A percentile compares a stretch with the other conserved stretches of the same genome.
These are phyloP conservation scores for Pestalotiopsis sp. DNA, from an alignment of 2,329 filamentous ascomycete species.

Conservation along the genomic window DNA sequence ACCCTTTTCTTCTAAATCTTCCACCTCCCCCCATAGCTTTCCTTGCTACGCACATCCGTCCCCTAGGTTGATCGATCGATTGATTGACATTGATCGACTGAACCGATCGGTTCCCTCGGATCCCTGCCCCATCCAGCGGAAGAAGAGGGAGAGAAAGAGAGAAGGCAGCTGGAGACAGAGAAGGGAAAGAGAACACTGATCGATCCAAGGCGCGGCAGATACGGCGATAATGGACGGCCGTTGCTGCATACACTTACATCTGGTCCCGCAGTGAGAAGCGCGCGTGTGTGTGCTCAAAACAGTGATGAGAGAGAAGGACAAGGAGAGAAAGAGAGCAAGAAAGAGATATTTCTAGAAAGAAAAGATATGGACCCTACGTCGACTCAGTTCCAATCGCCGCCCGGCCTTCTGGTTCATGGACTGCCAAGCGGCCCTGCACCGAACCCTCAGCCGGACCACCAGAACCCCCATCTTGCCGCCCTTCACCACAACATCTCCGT, in stretches of 20 bases:
- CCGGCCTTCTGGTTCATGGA: slow-evolving; percentile 9
- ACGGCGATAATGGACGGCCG: slow-evolving; percentile 8
- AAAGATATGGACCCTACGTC: slow-evolving; percentile 17
- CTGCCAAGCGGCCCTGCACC: neutral
- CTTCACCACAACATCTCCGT: slow-evolving; percentile 20
- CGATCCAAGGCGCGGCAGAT: neutral
- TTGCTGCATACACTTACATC: slow-evolving; percentile 2
- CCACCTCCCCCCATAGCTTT: neutral
- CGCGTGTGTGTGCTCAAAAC: neutral
- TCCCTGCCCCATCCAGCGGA: neutral
- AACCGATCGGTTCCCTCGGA: neutral
- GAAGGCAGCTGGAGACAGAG: neutral
- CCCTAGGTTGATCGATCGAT: neutral
- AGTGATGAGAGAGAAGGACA: neutral
- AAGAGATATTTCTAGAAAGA: neutral
- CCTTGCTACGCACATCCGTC: neutral
- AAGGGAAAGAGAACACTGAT: neutral
- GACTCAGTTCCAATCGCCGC: slow-evolving; percentile 14
- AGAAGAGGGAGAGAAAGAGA: neutral
- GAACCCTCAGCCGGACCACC: slow-evolving; percentile 15
- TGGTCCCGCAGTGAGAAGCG: slow-evolving; percentile 6
- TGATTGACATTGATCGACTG: neutral
- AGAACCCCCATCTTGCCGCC: slow-evolving; percentile 31
- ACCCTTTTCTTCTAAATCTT: neutral
- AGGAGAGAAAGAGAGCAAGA: neutral